These are phyloP conservation scores for Yamadazyma paraphyllophila DNA, from an alignment of 805 yeast species.

Conservation along the genomic window DNA sequence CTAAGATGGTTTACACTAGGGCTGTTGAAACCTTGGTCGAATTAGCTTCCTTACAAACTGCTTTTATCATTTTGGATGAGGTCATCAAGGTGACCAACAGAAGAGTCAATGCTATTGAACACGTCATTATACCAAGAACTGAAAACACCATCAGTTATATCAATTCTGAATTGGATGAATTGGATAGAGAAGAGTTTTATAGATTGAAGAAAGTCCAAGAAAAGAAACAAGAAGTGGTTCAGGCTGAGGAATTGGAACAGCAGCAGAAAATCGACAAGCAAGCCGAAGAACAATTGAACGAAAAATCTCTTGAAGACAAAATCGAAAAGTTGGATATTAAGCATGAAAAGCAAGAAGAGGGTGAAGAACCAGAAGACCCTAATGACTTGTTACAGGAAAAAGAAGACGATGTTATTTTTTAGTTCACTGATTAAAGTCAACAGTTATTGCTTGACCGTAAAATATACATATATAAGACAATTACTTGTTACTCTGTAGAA, in stretches of 20 bases:
- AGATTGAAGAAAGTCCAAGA: constrained; percentile 95
- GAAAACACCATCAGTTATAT: constrained; percentile 91
- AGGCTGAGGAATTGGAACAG: constrained; percentile 44
- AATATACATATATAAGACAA: neutral
- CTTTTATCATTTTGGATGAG: constrained; percentile 93
- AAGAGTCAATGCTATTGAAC: constrained; percentile 98
- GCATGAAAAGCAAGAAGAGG: constrained; percentile 1
- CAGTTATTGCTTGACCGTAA: neutral
- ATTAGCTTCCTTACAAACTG: constrained; percentile 93
- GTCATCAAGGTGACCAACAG: constrained; percentile 97
- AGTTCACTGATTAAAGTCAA: constrained; percentile 4
- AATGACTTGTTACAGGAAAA: constrained; percentile 30
- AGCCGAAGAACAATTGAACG: constrained; percentile 8
- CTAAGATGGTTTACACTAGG: constrained; percentile 86
- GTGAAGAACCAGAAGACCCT: constrained; percentile 10
- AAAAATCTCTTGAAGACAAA: constrained; percentile 27
- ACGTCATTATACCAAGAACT: constrained; percentile 95
- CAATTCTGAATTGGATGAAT: constrained; percentile 93
- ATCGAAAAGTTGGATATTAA: constrained; percentile 25
- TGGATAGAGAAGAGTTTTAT: constrained; percentile 97
- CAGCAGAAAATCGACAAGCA: constrained; percentile 13
- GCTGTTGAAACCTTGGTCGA: constrained; percentile 98
- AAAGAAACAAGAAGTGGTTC: constrained; percentile 81
- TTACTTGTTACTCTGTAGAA: too few species aligned
- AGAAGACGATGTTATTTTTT: constrained; percentile 48